Base-by-base conservation (phyloP, 306 rosid species). In the Coriaria nepalensis region DNA sequence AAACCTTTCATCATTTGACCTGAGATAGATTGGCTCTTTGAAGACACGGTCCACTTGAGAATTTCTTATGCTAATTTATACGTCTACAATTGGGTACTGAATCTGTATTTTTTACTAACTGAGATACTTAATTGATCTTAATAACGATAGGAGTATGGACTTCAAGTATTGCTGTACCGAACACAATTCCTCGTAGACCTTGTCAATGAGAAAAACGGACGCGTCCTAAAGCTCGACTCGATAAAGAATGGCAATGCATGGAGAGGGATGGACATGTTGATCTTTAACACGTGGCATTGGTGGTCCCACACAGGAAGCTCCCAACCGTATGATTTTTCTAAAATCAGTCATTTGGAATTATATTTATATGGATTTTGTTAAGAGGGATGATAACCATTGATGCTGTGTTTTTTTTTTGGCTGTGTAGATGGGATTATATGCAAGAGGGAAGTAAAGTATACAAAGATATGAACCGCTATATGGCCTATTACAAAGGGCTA, bases 211-310 rank as follows among this genome's bases (percentile, higher is more conserved):
- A 58, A 60, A n/a, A 73, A 45, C 2, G 95, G 92, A n/a, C 52
- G 70, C 39, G 95, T 90, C 4, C 54, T 90, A 73, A 90, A 84
- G 66, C 76, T 90, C 9, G 84, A 78, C 40, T 84, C 95, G 4
- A 90, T 90, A 34, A 75, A 50, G 50, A 56, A 49, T 2, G 97
- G 95, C 45, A 67, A 77, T 5, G 80, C 75, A 2, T 90, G 95
- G 97, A 70, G 65, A 62, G 93, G 87, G 34, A 79, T 90, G 97
- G 90, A 90, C 64, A 55, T 48, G 6, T 41, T 90, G 35, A 35
- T 90, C 55, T 90, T 90, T 64, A 86, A 90, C 92, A 74, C 87
- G 11, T 90, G 97, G 95, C 97, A 88, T 5, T 88, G 96, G 97
- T 88, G 97, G 95, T 76, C 95, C 68, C 95, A 88, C 69, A 74